Conservation (phyloP, 2,329 filamentous ascomycete genomes). For the Aureobasidium sp. region DNA sequence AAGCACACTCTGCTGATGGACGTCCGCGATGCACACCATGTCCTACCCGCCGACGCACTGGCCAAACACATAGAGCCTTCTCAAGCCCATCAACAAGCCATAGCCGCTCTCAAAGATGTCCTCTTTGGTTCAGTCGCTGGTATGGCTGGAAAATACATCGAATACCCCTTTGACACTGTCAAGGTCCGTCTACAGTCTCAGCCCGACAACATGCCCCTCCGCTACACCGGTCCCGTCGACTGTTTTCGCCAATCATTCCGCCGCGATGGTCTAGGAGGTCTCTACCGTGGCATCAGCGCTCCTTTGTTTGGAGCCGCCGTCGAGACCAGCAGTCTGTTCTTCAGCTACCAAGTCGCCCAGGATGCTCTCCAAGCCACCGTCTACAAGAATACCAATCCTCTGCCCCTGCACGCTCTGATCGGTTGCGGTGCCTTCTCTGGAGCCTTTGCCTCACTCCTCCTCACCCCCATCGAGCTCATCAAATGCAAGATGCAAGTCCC, state of each 20-base stretch:
- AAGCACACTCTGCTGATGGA: conserved; percentile 22
- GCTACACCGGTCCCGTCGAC: conserved; percentile 88
- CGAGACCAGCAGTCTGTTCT: conserved; percentile 93
- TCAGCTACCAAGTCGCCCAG: conserved; percentile 59
- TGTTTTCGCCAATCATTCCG: conserved; percentile 91
- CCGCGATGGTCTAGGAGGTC: conserved; percentile 79
- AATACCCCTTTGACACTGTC: conserved; percentile 99
- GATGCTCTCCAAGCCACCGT: conserved; percentile 71
- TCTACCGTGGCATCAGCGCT: conserved; percentile 95
- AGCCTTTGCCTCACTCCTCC: conserved; percentile 87
- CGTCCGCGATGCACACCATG: conserved; percentile 22
- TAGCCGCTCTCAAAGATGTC: conserved; percentile 86
- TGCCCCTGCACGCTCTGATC: conserved; percentile 81
- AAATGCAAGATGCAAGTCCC: conserved; percentile 97
- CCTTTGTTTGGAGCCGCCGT: conserved; percentile 91
- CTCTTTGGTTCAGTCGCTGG: conserved; percentile 92
- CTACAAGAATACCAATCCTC: conserved; percentile 57
- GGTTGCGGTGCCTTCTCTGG: conserved; percentile 88
- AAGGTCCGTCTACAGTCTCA: conserved; percentile 99
- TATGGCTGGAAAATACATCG: conserved; percentile 93
- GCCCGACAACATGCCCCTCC: conserved; percentile 81
- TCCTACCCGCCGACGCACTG: conserved; percentile 12
- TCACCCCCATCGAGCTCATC: conserved; percentile 96
- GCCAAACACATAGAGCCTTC: conserved; percentile 9
- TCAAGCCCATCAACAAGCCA: conserved; percentile 39